Conservation (phyloP, 768 basidiomycete species). For the Serpula lacrymans region DNA sequence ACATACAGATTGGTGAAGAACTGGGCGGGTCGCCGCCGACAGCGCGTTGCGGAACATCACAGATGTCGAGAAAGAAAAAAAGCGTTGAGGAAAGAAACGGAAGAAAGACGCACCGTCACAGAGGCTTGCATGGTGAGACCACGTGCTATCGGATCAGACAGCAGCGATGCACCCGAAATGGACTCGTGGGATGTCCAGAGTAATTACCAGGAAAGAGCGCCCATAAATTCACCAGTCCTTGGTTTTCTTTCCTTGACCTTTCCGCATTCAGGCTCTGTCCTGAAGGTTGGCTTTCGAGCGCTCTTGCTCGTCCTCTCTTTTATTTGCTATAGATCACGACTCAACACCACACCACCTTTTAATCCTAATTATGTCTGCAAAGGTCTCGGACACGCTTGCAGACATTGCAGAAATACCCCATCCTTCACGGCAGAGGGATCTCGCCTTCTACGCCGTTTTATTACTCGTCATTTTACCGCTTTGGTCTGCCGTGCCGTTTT, state of each 20-base stretch:
- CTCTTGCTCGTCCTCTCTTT: constrained; percentile 9
- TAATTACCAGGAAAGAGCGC: no score
- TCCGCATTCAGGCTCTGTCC: no score
- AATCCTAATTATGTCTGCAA: constrained; percentile 10
- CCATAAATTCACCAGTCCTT: neutral
- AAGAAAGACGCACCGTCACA: constrained; percentile 10
- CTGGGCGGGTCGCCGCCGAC: constrained; percentile 52
- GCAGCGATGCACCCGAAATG: no score
- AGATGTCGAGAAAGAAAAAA: constrained; percentile 30
- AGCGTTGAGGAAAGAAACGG: constrained; percentile 29
- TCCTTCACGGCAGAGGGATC: constrained; percentile 34
- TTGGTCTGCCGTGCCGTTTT: constrained; percentile 58
- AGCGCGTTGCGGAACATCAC: constrained; percentile 68
- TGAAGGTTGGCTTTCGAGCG: no score
- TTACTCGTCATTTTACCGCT: constrained; percentile 56
- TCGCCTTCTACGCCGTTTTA: constrained; percentile 60
- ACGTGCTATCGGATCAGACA: no score
- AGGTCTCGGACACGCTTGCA: constrained; percentile 15
- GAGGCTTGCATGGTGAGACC: no score
- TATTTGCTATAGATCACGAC: neutral
- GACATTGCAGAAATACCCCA: constrained; percentile 41
- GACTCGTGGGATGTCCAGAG: no score
- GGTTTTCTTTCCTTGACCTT: neutral
- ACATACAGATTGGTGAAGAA: constrained; percentile 50
- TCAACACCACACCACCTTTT: no score